Evolutionary conservation across 148 eudicot species (phyloP).

Genomic region (Spergularia marina): DNA sequence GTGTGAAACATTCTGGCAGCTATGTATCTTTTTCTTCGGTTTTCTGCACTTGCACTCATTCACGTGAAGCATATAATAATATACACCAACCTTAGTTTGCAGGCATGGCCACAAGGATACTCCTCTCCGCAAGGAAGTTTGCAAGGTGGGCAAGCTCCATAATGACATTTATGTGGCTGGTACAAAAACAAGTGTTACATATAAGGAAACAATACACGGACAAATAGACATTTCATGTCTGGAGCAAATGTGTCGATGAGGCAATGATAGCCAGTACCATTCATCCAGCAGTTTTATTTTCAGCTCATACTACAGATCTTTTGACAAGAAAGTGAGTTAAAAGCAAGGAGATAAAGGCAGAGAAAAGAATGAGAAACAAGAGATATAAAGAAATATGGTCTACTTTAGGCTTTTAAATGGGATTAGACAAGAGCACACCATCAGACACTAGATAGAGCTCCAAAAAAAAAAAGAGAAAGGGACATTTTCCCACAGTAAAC

Average conservation of each 20-base stretch:
- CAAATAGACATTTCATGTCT: background rate
- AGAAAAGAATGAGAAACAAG: background rate
- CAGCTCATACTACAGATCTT: background rate
- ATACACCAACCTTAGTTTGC: slow-evolving; percentile 64
- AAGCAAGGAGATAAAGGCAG: too few species aligned
- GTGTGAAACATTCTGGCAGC: background rate
- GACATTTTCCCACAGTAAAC: background rate
- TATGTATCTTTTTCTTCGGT: too few species aligned
- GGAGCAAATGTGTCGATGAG: background rate
- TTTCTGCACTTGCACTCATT: background rate
- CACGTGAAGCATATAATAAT: background rate
- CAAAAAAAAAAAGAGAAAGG: slow-evolving; percentile 1
- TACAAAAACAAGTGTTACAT: background rate
- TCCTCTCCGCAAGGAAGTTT: slow-evolving; percentile 76
- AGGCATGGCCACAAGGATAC: slow-evolving; percentile 78
- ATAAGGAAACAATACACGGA: background rate
- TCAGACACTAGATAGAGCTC: slow-evolving; percentile 1
- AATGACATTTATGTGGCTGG: slow-evolving; percentile 94
- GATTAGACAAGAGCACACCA: background rate
- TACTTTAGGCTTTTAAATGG: background rate
- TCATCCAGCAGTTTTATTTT: background rate
- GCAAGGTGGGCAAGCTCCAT: slow-evolving; percentile 96
- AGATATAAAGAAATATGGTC: background rate
- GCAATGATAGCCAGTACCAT: background rate
- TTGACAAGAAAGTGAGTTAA: background rate